Percentiles rank a stretch among this genome's conserved stretches.
phyloP scores from a whole-genome alignment of 140 eudicot genomes.

The Cichorium intybus region DNA sequence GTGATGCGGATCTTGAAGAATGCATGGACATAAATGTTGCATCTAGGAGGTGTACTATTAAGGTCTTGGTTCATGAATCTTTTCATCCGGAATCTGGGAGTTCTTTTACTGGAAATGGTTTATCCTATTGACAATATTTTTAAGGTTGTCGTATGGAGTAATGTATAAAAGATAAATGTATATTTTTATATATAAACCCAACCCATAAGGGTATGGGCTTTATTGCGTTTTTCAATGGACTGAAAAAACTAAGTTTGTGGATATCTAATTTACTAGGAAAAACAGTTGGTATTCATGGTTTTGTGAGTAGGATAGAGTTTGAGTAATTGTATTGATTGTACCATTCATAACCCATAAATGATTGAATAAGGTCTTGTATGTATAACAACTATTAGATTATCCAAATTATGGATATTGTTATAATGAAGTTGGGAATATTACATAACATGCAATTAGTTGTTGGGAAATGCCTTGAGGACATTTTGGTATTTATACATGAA shows the following conservation, averaged over 20 bases:
- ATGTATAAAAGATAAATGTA: constrained; percentile 11
- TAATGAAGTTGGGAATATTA: no score
- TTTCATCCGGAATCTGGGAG: constrained; percentile 35
- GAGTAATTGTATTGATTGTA: constrained; percentile 10
- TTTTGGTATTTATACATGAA: no score
- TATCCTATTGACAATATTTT: constrained; percentile 25
- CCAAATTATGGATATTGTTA: no score
- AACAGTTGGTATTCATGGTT: constrained; percentile 11
- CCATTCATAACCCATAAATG: constrained; percentile 20
- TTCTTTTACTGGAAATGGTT: constrained; percentile 41
- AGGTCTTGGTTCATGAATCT: constrained; percentile 44
- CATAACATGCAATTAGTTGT: no score
- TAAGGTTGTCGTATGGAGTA: constrained; percentile 13
- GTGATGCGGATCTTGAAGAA: constrained; percentile 88
- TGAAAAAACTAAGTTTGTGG: constrained; percentile 22
- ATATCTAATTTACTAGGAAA: constrained; percentile 22
- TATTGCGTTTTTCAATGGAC: constrained; percentile 25
- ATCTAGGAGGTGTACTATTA: constrained; percentile 47
- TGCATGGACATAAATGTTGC: constrained; percentile 64
- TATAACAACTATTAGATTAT: background rate
- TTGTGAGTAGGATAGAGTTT: constrained; percentile 21
- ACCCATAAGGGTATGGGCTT: constrained; percentile 18
- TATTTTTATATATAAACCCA: constrained; percentile 8
- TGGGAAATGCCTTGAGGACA: no score
- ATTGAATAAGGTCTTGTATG: constrained; percentile 1